These are phyloP conservation scores for Calvatia gigantea DNA, from an alignment of 768 basidiomycete genomes.

Conservation along the genomic window DNA sequence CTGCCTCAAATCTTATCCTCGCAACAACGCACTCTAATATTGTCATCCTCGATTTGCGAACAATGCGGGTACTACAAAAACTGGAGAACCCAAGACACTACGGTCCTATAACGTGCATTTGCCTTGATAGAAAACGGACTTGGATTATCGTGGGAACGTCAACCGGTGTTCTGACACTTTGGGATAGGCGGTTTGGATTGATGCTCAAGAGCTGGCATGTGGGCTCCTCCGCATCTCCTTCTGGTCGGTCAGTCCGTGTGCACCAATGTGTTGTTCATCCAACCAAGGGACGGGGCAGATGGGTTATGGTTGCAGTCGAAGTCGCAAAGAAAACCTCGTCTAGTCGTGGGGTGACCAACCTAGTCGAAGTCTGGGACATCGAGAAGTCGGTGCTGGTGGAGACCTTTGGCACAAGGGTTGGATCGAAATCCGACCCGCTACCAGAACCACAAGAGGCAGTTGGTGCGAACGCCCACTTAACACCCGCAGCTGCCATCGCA, in stretches of 20 bases:
- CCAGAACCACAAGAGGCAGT: slow-evolving; percentile 51
- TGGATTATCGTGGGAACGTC: slow-evolving; percentile 92
- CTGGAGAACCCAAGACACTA: slow-evolving; percentile 84
- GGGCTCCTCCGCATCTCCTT: slow-evolving; percentile 41
- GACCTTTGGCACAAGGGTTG: slow-evolving; percentile 61
- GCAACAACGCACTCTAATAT: slow-evolving; percentile 81
- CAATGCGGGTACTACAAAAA: slow-evolving; percentile 71
- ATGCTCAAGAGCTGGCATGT: slow-evolving; percentile 86
- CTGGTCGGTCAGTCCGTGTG: slow-evolving; percentile 52
- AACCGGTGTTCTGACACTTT: slow-evolving; percentile 80
- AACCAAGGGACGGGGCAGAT: slow-evolving; percentile 80
- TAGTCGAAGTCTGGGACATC: slow-evolving; percentile 85
- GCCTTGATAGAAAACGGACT: slow-evolving; percentile 76
- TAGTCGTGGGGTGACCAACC: slow-evolving; percentile 42
- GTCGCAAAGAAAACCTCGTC: slow-evolving; percentile 41
- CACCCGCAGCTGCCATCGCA: slow-evolving; percentile 73
- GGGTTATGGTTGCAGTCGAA: slow-evolving; percentile 85
- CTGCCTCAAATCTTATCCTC: slow-evolving; percentile 79
- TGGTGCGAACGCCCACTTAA: slow-evolving; percentile 55
- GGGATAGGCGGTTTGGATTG: slow-evolving; percentile 95
- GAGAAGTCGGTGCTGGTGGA: slow-evolving; percentile 80
- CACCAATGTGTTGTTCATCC: slow-evolving; percentile 83
- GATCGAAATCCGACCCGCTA: slow-evolving; percentile 41
- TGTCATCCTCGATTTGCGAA: slow-evolving; percentile 76
- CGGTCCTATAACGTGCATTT: slow-evolving; percentile 84